Evolutionary conservation across 441 rosid genomes (phyloP).

Genomic region (Aquilaria agallochum): DNA sequence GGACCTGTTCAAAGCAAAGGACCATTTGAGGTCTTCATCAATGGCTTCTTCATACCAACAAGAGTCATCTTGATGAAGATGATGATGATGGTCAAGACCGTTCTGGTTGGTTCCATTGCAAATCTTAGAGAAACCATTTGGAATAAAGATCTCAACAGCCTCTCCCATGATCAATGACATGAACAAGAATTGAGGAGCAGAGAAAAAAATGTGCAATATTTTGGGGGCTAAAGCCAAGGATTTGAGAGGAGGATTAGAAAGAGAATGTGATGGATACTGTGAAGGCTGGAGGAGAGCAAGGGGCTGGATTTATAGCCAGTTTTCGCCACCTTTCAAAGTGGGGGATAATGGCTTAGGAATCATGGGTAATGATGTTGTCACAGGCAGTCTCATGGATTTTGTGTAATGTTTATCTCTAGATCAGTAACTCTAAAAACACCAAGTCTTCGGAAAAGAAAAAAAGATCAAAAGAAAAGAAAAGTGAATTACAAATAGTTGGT

Average conservation of each 20-base stretch:
- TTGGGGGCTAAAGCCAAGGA: background rate
- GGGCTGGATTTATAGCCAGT: background rate
- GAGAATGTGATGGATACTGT: conserved; percentile 1
- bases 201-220: background rate
- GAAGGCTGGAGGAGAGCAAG: background rate
- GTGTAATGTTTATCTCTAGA: background rate
- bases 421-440: no score
- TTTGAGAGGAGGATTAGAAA: background rate
- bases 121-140: conserved; percentile 46
- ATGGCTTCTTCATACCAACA: conserved; percentile 83
- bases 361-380: conserved; percentile 24
- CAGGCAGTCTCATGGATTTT: conserved; percentile 19
- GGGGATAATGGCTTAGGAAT: background rate
- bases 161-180: conserved; percentile 45
- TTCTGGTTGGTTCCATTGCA: conserved; percentile 29
- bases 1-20: conserved; percentile 88
- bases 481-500: no score
- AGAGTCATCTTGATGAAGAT: conserved; percentile 29
- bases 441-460: no score
- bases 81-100: conserved; percentile 1
- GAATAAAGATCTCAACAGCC: conserved; percentile 45
- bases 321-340: background rate
- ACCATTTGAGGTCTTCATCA: conserved; percentile 91
- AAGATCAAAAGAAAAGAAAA: no score
- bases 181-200: background rate